Percentiles rank a stretch among this genome's conserved stretches.
These are phyloP conservation scores for Penicillium sp. DNA, from an alignment of 2,329 filamentous ascomycete genomes.

Conservation along the genomic window DNA sequence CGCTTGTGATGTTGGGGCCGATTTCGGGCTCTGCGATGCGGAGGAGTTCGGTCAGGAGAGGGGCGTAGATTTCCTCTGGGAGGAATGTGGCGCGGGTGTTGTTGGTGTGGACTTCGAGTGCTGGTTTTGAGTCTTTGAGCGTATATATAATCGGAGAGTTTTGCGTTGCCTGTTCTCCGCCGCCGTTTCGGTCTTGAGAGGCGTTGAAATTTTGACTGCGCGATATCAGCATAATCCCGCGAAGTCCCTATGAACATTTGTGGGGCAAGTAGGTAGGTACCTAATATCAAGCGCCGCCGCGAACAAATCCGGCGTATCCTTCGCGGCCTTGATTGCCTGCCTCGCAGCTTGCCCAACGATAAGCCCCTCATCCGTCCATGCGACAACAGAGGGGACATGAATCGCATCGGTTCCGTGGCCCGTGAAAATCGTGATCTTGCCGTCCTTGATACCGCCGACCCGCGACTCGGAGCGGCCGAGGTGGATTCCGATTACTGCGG, in stretches of 20 bases:
- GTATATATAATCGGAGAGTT: neutral
- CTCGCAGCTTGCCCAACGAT: neutral
- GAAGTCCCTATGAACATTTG: too few species aligned
- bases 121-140: neutral
- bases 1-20: constrained; percentile 1
- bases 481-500: constrained; percentile 5
- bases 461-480: neutral
- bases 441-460: neutral
- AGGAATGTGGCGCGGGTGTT: neutral
- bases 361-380: neutral
- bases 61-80: constrained; percentile 6
- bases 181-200: too few species aligned
- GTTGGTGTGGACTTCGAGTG: neutral
- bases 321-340: neutral
- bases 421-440: neutral
- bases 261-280: neutral
- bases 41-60: neutral
- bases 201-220: too few species aligned
- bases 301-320: neutral
- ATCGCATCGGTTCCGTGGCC: neutral
- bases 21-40: constrained; percentile 2
- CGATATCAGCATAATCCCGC: too few species aligned
- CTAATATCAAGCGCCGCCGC: neutral
- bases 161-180: neutral
- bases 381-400: neutral